Percentiles rank a stretch among this genome's conserved stretches.
phyloP scores from a whole-genome alignment of 257 asterid species.

The Cruciata laevipes region DNA sequence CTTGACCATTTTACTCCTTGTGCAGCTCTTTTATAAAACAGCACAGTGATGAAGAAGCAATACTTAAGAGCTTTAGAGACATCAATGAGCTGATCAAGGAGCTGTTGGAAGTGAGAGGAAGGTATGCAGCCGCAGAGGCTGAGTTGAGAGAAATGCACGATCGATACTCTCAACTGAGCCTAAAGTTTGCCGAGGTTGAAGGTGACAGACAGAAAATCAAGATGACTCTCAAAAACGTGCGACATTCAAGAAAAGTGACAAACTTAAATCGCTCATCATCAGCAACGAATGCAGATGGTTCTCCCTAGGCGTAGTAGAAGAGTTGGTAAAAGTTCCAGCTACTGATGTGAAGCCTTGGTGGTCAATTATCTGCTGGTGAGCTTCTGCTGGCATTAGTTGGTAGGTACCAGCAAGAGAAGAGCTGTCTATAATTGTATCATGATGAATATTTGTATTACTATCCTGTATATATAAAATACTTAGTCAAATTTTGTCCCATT shows the following conservation, averaged over 20 bases:
- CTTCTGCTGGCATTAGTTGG: slow-evolving; percentile 3
- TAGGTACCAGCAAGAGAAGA: background rate
- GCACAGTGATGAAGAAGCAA: slow-evolving; percentile 72
- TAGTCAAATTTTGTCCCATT: slow-evolving; percentile 23
- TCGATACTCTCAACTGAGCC: slow-evolving; percentile 80
- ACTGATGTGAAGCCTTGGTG: background rate
- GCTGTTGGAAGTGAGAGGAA: slow-evolving; percentile 72
- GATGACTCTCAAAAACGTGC: slow-evolving; percentile 70
- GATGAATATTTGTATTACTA: background rate
- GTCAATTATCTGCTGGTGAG: background rate
- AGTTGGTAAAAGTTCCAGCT: background rate
- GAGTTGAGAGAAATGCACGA: slow-evolving; percentile 89
- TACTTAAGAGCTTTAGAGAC: slow-evolving; percentile 80
- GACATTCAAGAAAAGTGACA: slow-evolving; percentile 44
- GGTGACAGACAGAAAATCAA: slow-evolving; percentile 87
- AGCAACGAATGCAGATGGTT: slow-evolving; percentile 26
- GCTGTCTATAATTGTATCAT: background rate
- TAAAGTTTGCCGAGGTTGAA: slow-evolving; percentile 94
- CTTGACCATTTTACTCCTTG: slow-evolving; percentile 5
- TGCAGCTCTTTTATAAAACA: slow-evolving; percentile 80
- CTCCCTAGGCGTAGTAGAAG: slow-evolving; percentile 21
- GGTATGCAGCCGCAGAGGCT: slow-evolving; percentile 54
- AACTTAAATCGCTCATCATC: slow-evolving; percentile 39
- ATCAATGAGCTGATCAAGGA: slow-evolving; percentile 78
- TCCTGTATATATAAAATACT: slow-evolving; percentile 5